These are phyloP conservation scores for Sporothrix variecibatus DNA, from an alignment of 2,329 filamentous ascomycete species.

Conservation along the genomic window DNA sequence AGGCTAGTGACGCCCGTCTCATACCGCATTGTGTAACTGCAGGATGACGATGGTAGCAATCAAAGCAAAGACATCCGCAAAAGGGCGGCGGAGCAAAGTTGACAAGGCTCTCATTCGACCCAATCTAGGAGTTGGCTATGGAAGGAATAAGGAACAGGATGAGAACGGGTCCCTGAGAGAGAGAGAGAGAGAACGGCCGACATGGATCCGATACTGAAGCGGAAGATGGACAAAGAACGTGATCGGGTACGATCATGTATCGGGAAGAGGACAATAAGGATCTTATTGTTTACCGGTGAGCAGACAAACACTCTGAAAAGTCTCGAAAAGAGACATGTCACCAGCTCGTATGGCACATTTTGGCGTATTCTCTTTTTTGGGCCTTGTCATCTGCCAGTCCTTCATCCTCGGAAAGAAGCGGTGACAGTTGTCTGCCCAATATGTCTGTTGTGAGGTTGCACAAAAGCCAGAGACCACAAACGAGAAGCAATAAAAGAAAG, in stretches of 20 bases:
- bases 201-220: neutral
- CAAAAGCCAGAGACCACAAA: neutral
- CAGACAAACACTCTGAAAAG: neutral
- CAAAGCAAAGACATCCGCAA: neutral
- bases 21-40: neutral
- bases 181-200: constrained; percentile 1
- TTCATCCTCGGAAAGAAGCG: neutral
- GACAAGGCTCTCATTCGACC: neutral
- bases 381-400: neutral
- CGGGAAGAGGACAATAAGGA: neutral
- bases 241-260: neutral
- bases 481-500: neutral
- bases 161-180: neutral
- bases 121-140: neutral
- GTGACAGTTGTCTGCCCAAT: neutral
- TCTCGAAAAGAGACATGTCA: neutral
- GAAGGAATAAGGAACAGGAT: neutral
- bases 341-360: neutral
- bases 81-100: neutral
- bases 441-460: neutral
- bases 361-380: neutral
- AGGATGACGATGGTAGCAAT: neutral
- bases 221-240: neutral
- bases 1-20: neutral
- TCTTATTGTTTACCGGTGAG: neutral